phyloP scores from a whole-genome alignment of 129 eudicot species.

The Gnaphalium uliginosum region DNA sequence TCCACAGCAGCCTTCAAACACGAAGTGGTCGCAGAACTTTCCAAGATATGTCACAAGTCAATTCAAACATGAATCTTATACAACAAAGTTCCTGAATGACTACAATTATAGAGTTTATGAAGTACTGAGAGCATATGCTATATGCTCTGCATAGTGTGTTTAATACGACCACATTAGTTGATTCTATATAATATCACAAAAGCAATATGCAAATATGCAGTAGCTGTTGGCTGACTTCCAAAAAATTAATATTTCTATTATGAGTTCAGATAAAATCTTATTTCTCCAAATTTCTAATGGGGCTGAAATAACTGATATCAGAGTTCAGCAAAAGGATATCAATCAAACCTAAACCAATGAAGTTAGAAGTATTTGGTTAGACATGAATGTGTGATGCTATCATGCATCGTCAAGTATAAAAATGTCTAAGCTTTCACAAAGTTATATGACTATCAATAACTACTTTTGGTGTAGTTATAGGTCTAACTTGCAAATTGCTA shows the following conservation, averaged over 20 bases:
- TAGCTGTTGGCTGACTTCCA: neutral
- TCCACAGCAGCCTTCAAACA: constrained; percentile 14
- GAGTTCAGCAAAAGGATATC: neutral
- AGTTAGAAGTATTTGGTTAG: neutral
- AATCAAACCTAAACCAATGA: neutral
- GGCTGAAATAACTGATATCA: neutral
- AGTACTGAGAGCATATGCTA: constrained; percentile 1
- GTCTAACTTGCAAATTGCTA: neutral
- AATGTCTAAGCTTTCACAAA: neutral
- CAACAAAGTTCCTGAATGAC: constrained; percentile 17
- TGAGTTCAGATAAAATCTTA: neutral
- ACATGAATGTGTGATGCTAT: neutral
- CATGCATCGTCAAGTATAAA: neutral
- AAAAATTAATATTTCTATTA: neutral
- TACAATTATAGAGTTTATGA: constrained; percentile 14
- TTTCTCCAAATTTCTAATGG: neutral
- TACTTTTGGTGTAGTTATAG: neutral
- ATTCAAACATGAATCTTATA: constrained; percentile 18
- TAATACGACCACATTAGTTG: constrained; percentile 6
- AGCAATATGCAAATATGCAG: constrained; percentile 13
- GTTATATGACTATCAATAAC: constrained; percentile 1
- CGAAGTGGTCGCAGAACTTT: constrained; percentile 16
- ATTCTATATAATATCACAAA: constrained; percentile 12
- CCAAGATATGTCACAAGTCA: constrained; percentile 9
- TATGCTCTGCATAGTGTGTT: neutral